Evolutionary conservation across 2,329 filamentous ascomycete species (phyloP).

Genomic region (Onygenales sp.): DNA sequence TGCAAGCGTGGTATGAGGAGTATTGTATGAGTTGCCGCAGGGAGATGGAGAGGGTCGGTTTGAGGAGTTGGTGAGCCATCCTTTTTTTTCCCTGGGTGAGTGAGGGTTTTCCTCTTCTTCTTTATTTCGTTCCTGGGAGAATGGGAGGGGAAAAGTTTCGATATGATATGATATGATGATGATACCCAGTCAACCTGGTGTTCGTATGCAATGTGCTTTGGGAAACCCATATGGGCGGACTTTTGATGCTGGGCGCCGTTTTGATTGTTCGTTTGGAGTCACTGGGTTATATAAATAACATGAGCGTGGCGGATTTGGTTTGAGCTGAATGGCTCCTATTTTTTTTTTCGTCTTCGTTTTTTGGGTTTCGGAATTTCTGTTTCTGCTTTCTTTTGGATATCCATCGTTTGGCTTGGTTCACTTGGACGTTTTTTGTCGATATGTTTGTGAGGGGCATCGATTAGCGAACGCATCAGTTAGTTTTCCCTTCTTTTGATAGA

Average conservation of each 20-base stretch:
- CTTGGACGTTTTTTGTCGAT: no score
- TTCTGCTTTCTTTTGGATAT: neutral
- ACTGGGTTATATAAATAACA: no score
- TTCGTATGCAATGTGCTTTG: neutral
- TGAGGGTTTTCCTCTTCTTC: neutral
- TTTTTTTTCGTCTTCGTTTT: neutral
- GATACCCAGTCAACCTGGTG: constrained; percentile 3
- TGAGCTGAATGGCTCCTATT: neutral
- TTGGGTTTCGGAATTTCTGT: neutral
- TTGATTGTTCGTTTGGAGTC: neutral
- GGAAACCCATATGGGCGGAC: neutral
- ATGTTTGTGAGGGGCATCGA: no score
- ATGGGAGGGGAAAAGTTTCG: neutral
- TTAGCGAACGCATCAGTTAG: no score
- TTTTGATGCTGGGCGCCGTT: neutral
- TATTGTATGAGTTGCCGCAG: constrained; percentile 54
- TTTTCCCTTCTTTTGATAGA: no score
- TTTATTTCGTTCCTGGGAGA: constrained; percentile 8
- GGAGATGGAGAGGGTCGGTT: constrained; percentile 28
- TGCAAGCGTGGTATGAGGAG: constrained; percentile 47
- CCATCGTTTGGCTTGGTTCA: no score
- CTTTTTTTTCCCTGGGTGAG: constrained; percentile 7
- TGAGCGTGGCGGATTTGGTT: neutral
- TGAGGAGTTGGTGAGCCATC: constrained; percentile 12
- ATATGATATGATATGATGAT: neutral